phyloP scores from a whole-genome alignment of 2,329 filamentous ascomycete genomes.

The Monosporascus sp. region DNA sequence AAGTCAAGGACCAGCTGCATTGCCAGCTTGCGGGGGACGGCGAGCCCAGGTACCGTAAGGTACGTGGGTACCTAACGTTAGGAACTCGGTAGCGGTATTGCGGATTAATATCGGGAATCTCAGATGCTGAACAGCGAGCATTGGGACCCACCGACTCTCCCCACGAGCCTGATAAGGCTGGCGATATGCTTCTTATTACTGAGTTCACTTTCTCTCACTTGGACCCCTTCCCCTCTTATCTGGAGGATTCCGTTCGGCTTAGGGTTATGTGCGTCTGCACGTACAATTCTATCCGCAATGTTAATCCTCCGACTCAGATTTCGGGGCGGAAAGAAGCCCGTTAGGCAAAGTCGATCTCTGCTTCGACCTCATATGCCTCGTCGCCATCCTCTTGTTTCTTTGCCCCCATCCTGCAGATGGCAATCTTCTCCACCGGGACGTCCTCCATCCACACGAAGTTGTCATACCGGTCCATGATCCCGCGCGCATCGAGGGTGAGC shows the following conservation, averaged over 20 bases:
- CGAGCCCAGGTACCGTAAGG: neutral
- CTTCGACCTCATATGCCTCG: slow-evolving; percentile 49
- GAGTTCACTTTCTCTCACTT: too few relatives aligned
- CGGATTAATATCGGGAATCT: neutral
- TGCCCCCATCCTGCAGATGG: slow-evolving; percentile 85
- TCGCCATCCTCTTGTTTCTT: slow-evolving; percentile 56
- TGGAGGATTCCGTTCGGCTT: too few relatives aligned
- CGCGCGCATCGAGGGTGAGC: slow-evolving; percentile 49
- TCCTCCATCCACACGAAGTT: slow-evolving; percentile 67
- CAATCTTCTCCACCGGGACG: slow-evolving; percentile 63
- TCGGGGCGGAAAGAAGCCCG: too few relatives aligned
- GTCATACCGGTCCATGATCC: slow-evolving; percentile 53
- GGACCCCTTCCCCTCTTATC: too few relatives aligned
- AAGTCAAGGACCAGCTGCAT: neutral
- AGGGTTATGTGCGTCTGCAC: too few relatives aligned
- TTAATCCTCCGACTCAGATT: neutral
- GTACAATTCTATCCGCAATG: neutral
- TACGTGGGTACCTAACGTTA: too few relatives aligned
- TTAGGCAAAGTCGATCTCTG: slow-evolving; percentile 33
- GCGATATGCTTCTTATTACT: neutral
- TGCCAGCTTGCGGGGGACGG: neutral
- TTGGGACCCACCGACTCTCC: too few relatives aligned
- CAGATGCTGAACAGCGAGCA: too few relatives aligned
- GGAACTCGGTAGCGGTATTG: too few relatives aligned
- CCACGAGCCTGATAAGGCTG: neutral